Base-by-base conservation (phyloP, 1,284 basidiomycete genomes). In the Puccinia horiana region DNA sequence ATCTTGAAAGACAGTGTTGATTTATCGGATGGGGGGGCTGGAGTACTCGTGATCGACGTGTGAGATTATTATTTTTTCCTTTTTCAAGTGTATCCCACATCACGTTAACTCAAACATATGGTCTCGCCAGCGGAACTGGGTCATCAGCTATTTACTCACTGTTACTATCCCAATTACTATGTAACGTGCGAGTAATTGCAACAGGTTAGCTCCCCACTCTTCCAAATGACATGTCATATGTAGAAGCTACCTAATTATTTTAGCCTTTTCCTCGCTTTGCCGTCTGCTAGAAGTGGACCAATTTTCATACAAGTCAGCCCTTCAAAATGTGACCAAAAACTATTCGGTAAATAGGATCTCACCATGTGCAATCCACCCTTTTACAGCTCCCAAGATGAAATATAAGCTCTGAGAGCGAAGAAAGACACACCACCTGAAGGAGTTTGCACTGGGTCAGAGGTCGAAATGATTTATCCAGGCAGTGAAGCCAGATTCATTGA, bases 361-460 rank as follows among this genome's bases (percentile, higher is more conserved):
- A 91, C 91, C 0, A 94, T 98, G 91, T 98, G 95, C 88, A 98
- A 98, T 86, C 96, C 96, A 0, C 96, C 96, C 0, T 98, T 98
- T 87, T 98, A 96, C 86, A 86, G 88, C 18, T 93, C 91, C 76
- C 85, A 86, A 0, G 90, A 91, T 32, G 95, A 98, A 81, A 90
- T 95, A 5, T 84, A 85, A 0, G 86, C 87, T 0, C 91, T 91
- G 2, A 90, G 91, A 0, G 89, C 89, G 26, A 96, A 97, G 85
- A 90, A 90, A 63, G 85, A 88, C 16, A 88, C 87, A 3, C 91
- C 94, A 0, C 91, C 89, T 83, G 92, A 92, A 0, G 93, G 94
- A 85, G 58, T 91, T 3, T 95, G 93, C 84, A 96, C 94, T 0
- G 95, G 93, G 0, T 90, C 93, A 0, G 89, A 91, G 20, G 90